phyloP scores from a whole-genome alignment of 805 yeast species.

The Barnettozyma sucrosica region DNA sequence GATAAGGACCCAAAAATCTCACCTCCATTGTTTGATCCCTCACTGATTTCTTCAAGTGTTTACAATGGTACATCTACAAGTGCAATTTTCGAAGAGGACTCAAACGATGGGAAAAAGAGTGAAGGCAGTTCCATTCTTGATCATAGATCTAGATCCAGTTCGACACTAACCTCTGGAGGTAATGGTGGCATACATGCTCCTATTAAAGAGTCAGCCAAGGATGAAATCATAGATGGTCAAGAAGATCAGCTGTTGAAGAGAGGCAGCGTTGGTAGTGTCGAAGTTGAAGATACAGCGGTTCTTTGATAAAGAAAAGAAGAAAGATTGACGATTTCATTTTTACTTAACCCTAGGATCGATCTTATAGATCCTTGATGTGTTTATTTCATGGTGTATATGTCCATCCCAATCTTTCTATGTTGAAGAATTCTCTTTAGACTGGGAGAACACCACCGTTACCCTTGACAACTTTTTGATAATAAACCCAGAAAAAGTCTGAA shows the following conservation, averaged over 20 bases:
- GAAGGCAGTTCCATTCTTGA: constrained; percentile 12
- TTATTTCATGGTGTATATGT: too few species aligned
- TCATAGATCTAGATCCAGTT: constrained; percentile 1
- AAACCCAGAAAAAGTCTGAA: constrained; percentile 93
- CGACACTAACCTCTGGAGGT: constrained; percentile 1
- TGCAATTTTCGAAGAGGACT: neutral
- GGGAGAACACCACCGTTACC: constrained; percentile 77
- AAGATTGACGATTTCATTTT: too few species aligned
- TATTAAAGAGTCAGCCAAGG: neutral
- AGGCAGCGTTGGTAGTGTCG: neutral
- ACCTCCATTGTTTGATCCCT: neutral
- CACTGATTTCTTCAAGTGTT: neutral
- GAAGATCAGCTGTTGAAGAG: neutral
- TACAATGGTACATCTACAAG: neutral
- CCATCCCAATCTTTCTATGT: neutral
- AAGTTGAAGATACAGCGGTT: neutral
- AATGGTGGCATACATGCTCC: neutral
- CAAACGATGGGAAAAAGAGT: constrained; percentile 14
- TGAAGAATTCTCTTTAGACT: constrained; percentile 2
- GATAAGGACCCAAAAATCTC: constrained; percentile 1
- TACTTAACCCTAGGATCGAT: neutral
- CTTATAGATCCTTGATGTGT: neutral
- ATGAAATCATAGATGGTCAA: neutral
- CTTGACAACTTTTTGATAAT: constrained; percentile 74
- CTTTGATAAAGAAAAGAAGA: neutral